A percentile compares a stretch with the other conserved stretches of the same genome.
Conservation (phyloP, 176 grass and related monocot genomes). For the Cenchrus fungigraminus region DNA sequence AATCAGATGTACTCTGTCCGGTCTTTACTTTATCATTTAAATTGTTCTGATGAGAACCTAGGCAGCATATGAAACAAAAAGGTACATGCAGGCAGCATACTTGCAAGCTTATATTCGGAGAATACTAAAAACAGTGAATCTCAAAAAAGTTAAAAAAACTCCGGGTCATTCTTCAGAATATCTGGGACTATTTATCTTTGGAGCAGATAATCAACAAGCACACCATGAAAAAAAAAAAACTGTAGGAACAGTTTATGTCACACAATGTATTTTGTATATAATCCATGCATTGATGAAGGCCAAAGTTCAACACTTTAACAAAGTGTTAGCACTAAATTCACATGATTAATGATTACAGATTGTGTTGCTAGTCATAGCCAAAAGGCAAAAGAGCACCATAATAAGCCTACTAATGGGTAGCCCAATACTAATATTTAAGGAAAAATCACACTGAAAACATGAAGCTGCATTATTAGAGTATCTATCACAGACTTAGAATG, state of each 20-base stretch:
- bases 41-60: not conserved
- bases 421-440: not conserved
- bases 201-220: not conserved
- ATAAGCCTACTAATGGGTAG: not conserved
- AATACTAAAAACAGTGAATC: not conserved
- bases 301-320: not conserved
- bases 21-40: not conserved
- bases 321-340: not conserved
- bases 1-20: not conserved
- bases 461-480: not conserved
- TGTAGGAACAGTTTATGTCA: not conserved
- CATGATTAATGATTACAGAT: not conserved
- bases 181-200: not conserved
- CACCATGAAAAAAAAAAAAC: not conserved
- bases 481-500: not conserved
- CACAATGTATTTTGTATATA: not conserved
- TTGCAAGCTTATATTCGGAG: constrained; percentile 2
- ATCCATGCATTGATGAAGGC: not conserved
- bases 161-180: not conserved
- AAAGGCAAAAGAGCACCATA: not conserved
- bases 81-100: constrained; percentile 7
- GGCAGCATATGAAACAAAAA: constrained; percentile 15
- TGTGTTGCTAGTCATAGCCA: not conserved
- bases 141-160: not conserved
- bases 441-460: not conserved